Base-by-base conservation (phyloP, 2,329 filamentous ascomycete species). In the Microdochium bolleyi region DNA sequence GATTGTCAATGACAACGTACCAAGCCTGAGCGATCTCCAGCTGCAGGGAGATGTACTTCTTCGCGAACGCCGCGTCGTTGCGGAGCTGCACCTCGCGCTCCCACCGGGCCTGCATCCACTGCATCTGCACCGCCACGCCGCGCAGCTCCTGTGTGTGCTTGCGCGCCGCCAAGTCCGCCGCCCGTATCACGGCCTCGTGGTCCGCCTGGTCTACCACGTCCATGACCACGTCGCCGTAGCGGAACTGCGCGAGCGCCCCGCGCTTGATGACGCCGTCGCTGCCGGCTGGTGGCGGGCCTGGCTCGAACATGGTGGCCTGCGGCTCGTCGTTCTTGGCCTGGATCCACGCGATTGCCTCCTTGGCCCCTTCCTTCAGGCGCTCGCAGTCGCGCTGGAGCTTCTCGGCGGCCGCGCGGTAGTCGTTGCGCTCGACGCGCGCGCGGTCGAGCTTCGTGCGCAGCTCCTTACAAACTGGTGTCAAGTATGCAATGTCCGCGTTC, bases 1-100 rank as follows among this genome's bases (percentile, higher is more conserved):
- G 46, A 49, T 32, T 24, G 51, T 49, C 2, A 30, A 51, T 19
- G 38, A 53, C 54, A 58, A 85, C 89, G 61, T 85, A 96, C 92
- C 92, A 97, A 73, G 89, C 86, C 64, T 90, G 87, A 62, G 90
- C 91, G 62, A 95, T 83, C 61, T 91, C 84, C 52, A 95, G 82
- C 69, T 90, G 84, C 67, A 89, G 76, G 62, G 85, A 71, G 71
- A 96, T 82, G 68, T 89, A 92, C 59, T 80, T 83, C 78, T 99
- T 99, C 57, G 89, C 89, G 71, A 87, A 95, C 9, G 88, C 88
- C 30, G 92, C 81, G 62, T 92, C 89, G 57, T 80, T 79, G 44
- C 94, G 81, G 70, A 97, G 85, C 50, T 80, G 82, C 60, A 89
- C 83, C 70, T 96, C 92, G 30, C 94, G 82, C 65, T 83, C 79